These are phyloP conservation scores for Rutstroemia sp. DNA, from an alignment of 2,329 filamentous ascomycete species.

Conservation along the genomic window DNA sequence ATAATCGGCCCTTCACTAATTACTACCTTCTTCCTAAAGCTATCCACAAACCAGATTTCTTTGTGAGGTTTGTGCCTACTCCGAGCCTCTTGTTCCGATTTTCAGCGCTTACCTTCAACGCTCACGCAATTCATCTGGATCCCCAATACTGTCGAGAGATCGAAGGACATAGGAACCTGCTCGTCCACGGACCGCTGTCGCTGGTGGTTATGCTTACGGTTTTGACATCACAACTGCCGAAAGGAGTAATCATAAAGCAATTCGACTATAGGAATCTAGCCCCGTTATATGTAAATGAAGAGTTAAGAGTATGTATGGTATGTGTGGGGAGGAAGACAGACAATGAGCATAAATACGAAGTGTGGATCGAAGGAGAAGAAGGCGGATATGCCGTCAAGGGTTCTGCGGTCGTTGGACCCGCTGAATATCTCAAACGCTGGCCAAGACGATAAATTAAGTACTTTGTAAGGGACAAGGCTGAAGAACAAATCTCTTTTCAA, in stretches of 20 bases:
- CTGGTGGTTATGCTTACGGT: conserved; percentile 69
- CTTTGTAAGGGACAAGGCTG: conserved; percentile 3
- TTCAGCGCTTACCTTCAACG: conserved; percentile 86
- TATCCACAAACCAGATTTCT: conserved; percentile 38
- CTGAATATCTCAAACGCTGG: not conserved
- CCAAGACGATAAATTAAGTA: not conserved
- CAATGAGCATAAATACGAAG: conserved; percentile 42
- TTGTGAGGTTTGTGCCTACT: conserved; percentile 56
- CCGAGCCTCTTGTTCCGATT: conserved; percentile 77
- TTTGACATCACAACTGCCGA: conserved; percentile 43
- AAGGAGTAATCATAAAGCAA: conserved; percentile 37
- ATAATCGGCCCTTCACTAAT: not conserved
- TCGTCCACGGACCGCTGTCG: conserved; percentile 83
- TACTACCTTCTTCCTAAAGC: conserved; percentile 11
- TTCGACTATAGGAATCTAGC: conserved; percentile 77
- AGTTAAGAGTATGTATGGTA: conserved; percentile 55
- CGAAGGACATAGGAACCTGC: conserved; percentile 67
- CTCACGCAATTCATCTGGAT: conserved; percentile 85
- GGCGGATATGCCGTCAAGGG: conserved; percentile 60
- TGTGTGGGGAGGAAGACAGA: conserved; percentile 41
- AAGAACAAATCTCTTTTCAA: conserved; percentile 7
- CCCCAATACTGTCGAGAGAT: conserved; percentile 57
- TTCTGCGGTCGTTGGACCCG: conserved; percentile 28
- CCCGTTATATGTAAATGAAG: conserved; percentile 69
- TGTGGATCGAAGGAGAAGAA: conserved; percentile 57